phyloP scores from a whole-genome alignment of 163 green algal genomes.

The Chlamydomonas reinhardtii region DNA sequence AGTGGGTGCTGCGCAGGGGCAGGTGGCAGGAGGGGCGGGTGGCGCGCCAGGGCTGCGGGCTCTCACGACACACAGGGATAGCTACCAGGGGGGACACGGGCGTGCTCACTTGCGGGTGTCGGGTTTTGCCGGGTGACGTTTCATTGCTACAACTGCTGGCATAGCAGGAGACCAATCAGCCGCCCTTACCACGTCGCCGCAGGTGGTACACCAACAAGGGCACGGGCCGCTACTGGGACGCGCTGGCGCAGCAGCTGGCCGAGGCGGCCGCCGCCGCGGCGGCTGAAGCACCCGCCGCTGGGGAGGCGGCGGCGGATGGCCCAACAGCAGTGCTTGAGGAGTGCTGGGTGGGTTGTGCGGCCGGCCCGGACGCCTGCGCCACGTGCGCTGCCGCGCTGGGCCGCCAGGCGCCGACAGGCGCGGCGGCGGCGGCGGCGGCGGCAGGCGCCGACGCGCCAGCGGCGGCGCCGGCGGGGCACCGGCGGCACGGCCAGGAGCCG shows the following conservation, averaged over 20 bases:
- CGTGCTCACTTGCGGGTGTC: too few species aligned
- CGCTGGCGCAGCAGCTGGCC: not conserved
- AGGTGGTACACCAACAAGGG: slow-evolving; percentile 34
- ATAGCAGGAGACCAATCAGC: too few species aligned
- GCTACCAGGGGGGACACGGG: too few species aligned
- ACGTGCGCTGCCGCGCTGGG: slow-evolving; percentile 6
- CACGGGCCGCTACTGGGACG: slow-evolving; percentile 11
- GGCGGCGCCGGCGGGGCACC: not conserved
- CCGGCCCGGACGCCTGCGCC: not conserved
- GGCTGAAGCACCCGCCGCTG: too few species aligned
- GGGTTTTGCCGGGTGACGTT: too few species aligned
- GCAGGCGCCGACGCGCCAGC: not conserved
- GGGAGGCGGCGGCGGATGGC: too few species aligned
- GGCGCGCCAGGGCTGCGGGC: too few species aligned
- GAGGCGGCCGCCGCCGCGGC: not conserved
- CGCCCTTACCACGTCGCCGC: too few species aligned
- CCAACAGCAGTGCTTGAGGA: not conserved
- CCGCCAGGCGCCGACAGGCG: not conserved
- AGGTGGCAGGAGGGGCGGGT: not conserved
- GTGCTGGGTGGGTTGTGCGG: not conserved
- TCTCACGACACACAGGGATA: too few species aligned
- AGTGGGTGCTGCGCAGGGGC: not conserved
- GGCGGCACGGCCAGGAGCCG: not conserved
- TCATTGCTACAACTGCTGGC: too few species aligned
- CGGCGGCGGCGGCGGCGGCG: not conserved